Evolutionary conservation across 148 eudicot species (phyloP).

Genomic region (Silene latifolia): DNA sequence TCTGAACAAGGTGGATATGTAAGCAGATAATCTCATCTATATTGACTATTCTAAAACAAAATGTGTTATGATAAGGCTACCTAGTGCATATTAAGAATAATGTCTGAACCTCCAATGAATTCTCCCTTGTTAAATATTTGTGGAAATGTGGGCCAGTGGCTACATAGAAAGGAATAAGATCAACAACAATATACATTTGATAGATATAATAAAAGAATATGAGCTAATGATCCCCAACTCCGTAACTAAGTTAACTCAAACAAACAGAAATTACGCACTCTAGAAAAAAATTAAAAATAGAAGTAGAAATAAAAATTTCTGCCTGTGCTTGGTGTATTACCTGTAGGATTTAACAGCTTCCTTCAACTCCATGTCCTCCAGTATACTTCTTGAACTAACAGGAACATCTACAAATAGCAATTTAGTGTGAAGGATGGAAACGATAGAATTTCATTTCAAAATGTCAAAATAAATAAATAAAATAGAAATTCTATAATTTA

Average conservation of each 20-base stretch:
- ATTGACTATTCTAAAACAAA: background rate
- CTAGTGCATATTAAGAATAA: conserved; percentile 70
- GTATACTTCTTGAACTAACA: too few relatives aligned
- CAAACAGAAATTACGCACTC: background rate
- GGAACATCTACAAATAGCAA: too few relatives aligned
- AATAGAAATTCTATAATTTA: too few relatives aligned
- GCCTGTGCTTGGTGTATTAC: too few relatives aligned
- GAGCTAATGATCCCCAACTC: background rate
- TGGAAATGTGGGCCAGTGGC: conserved; percentile 84
- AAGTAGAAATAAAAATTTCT: too few relatives aligned
- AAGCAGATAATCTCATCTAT: background rate
- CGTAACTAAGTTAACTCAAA: background rate
- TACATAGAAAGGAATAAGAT: conserved; percentile 24
- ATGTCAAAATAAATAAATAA: too few relatives aligned
- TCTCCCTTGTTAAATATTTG: conserved; percentile 78
- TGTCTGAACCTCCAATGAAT: conserved; percentile 80
- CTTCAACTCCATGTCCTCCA: too few relatives aligned
- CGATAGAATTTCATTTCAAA: too few relatives aligned
- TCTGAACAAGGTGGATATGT: conserved; percentile 27
- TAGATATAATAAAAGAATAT: background rate
- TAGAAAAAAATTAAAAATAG: background rate
- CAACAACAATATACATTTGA: too few relatives aligned
- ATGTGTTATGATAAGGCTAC: conserved; percentile 25
- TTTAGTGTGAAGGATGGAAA: too few relatives aligned
- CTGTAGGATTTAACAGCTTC: too few relatives aligned